Evolutionary conservation across 2,329 filamentous ascomycete genomes (phyloP).

Genomic region (Fusarium sp.): DNA sequence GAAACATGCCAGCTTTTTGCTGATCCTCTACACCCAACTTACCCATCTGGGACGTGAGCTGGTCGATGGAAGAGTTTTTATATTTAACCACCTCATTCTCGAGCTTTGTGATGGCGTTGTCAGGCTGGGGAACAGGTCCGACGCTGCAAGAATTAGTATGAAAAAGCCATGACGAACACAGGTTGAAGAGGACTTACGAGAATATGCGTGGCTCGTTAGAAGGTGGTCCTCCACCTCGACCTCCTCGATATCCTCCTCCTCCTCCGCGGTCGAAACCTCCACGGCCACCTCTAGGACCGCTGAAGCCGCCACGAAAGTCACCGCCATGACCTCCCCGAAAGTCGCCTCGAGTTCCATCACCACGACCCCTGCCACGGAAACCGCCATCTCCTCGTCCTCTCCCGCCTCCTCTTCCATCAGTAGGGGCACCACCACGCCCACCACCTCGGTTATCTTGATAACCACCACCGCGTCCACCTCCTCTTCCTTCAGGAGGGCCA

Average conservation of each 20-base stretch:
- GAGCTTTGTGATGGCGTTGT: constrained; percentile 51
- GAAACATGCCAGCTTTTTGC: constrained; percentile 53
- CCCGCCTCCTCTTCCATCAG: constrained; percentile 24
- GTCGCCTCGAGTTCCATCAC: constrained; percentile 24
- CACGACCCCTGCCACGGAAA: constrained; percentile 23
- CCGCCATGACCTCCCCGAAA: constrained; percentile 26
- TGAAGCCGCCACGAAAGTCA: constrained; percentile 33
- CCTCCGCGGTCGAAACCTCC: constrained; percentile 39
- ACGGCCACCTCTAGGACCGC: constrained; percentile 37
- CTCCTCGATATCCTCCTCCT: constrained; percentile 37
- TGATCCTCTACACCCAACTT: constrained; percentile 51
- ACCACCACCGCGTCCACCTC: constrained; percentile 38
- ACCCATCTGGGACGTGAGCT: constrained; percentile 55
- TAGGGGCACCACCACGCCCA: constrained; percentile 19
- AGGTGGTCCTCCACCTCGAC: constrained; percentile 25
- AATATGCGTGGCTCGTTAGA: constrained; percentile 35
- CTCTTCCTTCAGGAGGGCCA: constrained; percentile 29
- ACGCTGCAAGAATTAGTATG: constrained; percentile 42
- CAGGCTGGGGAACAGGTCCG: constrained; percentile 40
- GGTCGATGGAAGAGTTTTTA: constrained; percentile 47
- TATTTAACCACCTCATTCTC: constrained; percentile 57
- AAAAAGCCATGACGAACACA: neutral
- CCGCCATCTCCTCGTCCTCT: constrained; percentile 40
- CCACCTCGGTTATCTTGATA: constrained; percentile 37
- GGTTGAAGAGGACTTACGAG: constrained; percentile 33